Percentiles rank a stretch among this genome's conserved stretches.
phyloP scores from a whole-genome alignment of 441 rosid species.

The Daphne laureola region DNA sequence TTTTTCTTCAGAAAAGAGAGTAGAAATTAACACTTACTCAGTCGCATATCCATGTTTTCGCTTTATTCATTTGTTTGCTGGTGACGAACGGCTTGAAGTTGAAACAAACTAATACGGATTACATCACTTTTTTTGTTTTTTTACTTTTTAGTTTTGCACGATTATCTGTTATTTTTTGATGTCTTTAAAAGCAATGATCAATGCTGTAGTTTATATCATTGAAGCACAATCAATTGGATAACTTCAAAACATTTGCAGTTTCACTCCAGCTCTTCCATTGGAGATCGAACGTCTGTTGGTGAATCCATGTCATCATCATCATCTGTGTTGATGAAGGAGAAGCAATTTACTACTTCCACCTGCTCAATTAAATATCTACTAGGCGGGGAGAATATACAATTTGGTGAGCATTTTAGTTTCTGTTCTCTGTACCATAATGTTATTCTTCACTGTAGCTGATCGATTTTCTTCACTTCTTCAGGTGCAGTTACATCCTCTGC shows the following conservation, averaged over 20 bases:
- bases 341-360: slow-evolving; percentile 54
- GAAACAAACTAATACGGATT: no score
- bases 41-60: no score
- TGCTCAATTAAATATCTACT: slow-evolving; percentile 82
- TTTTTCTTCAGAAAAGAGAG: no score
- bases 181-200: no score
- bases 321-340: slow-evolving; percentile 51
- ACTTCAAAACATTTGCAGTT: slow-evolving; percentile 78
- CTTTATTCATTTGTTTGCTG: no score
- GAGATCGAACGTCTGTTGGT: slow-evolving; percentile 47
- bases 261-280: slow-evolving; percentile 57
- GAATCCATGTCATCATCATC: slow-evolving; percentile 47
- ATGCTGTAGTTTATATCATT: slow-evolving; percentile 66
- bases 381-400: slow-evolving; percentile 94
- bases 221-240: slow-evolving; percentile 90
- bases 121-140: no score
- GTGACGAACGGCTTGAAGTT: no score
- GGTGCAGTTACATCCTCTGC: slow-evolving; percentile 95
- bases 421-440: background rate
- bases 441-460: slow-evolving; percentile 9
- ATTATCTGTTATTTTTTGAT: no score
- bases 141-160: no score
- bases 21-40: no score
- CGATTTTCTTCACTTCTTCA: slow-evolving; percentile 22
- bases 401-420: slow-evolving; percentile 52